Conservation (phyloP, 805 yeast genomes). For the Cyberlindnera saturnus region DNA sequence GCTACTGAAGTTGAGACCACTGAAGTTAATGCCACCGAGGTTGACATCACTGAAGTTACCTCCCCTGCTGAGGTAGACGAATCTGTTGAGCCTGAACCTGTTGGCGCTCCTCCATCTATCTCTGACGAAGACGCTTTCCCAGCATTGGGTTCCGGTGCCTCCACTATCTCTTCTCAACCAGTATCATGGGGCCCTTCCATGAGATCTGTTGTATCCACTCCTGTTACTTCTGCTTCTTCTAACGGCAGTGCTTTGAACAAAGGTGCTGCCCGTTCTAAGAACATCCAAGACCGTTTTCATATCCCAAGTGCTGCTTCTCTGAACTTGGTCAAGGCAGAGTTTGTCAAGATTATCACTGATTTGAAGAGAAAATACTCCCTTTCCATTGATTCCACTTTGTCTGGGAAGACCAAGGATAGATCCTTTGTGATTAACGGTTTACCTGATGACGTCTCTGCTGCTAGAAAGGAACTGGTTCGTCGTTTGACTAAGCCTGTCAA, state of each 20-base stretch:
- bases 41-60: background rate
- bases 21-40: background rate
- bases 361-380: constrained; percentile 58
- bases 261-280: constrained; percentile 31
- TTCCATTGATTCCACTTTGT: constrained; percentile 76
- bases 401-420: constrained; percentile 68
- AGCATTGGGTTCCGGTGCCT: constrained; percentile 46
- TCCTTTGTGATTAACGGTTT: constrained; percentile 79
- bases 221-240: constrained; percentile 22
- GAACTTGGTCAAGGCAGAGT: constrained; percentile 56
- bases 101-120: constrained; percentile 32
- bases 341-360: constrained; percentile 57
- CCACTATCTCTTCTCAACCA: constrained; percentile 22
- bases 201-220: constrained; percentile 10
- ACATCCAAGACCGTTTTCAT: constrained; percentile 55
- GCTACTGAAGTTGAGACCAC: background rate
- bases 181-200: constrained; percentile 37
- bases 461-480: constrained; percentile 69
- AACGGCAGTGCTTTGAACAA: constrained; percentile 6
- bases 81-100: constrained; percentile 1
- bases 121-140: constrained; percentile 59
- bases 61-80: constrained; percentile 2
- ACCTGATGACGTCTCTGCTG: constrained; percentile 56
- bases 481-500: constrained; percentile 71
- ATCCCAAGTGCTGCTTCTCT: constrained; percentile 65